Evolutionary conservation across 345 rosid genomes (phyloP), one percentile per base, ranked within the genome.

Genomic region (Ceriops tagal): DNA sequence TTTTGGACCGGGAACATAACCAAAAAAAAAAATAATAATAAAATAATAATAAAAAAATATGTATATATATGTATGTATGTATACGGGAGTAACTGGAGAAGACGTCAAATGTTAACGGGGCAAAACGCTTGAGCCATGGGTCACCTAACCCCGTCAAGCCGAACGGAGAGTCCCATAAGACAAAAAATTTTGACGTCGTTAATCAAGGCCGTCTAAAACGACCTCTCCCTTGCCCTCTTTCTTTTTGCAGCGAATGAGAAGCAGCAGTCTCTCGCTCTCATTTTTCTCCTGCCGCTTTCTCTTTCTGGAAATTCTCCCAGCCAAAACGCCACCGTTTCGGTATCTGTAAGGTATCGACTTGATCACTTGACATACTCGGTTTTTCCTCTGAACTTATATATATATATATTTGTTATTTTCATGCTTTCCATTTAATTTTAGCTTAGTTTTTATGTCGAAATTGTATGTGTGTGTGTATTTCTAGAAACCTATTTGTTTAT

Each of bases 131-230:
- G 15, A 34, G 27, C 51, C 27, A 8, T 15, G 20, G 71, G 74
- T 67, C 77, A 53, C 60, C 34, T n/a, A 62, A 31, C 77, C 32
- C 80, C 84, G 85, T 84, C 28, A 58, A 74, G 7, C 6, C 21
- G 46, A 53, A 75, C 71, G 9, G 19, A 8, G 10, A 64, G 5
- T 65, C 47, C 18, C 16, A 4, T 8, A 10, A 10, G 1, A 24
- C 66, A 57, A 7, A 24, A 77, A 65, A 46, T 69, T 43, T 67
- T 73, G 60, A 86, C 91, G 88, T 19, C 90, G 91, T 81, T 57
- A 68, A 53, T 46, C 8, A 37, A 62, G 76, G 37, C 85, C 83
- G 83, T 86, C 82, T 66, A 79, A 87, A 86, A 90, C 88, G 83
- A 85, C 83, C 71, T 69, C 82, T 55, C 77, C 75, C 58, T 31